Percentiles rank a stretch among this genome's conserved stretches.
Evolutionary conservation across 805 yeast species (phyloP).

Genomic region (Kurtzmaniella fragi): DNA sequence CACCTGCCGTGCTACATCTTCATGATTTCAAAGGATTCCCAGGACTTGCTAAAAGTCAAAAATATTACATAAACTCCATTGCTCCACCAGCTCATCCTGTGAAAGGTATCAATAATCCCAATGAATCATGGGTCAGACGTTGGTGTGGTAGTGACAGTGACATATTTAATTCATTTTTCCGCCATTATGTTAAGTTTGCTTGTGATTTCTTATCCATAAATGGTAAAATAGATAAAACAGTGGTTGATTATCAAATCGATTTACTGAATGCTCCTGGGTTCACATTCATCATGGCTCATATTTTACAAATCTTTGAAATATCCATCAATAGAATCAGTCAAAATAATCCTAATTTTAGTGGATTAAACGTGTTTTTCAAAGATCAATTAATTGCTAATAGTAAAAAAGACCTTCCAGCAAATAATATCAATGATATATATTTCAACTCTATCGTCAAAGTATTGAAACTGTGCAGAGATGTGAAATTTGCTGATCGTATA

Average conservation of each 20-base stretch:
- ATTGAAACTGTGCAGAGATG: slow-evolving; percentile 34
- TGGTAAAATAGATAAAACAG: not conserved
- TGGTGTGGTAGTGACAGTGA: slow-evolving; percentile 58
- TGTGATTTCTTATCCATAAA: slow-evolving; percentile 5
- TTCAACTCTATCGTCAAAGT: slow-evolving; percentile 36
- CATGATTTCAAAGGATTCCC: slow-evolving; percentile 28
- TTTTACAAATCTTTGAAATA: slow-evolving; percentile 37
- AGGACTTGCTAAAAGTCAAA: slow-evolving; percentile 23
- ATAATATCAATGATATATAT: slow-evolving; percentile 20
- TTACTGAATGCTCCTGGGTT: slow-evolving; percentile 37
- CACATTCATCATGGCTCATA: slow-evolving; percentile 39
- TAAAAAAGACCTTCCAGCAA: slow-evolving; percentile 2
- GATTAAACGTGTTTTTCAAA: slow-evolving; percentile 3
- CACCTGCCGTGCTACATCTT: slow-evolving; percentile 10
- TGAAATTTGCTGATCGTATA: slow-evolving; percentile 16
- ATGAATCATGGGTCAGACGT: slow-evolving; percentile 57
- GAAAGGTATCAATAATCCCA: slow-evolving; percentile 50
- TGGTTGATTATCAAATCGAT: slow-evolving; percentile 1
- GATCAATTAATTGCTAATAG: slow-evolving; percentile 1
- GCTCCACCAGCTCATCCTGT: slow-evolving; percentile 40
- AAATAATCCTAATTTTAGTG: slow-evolving; percentile 5
- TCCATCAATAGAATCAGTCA: slow-evolving; percentile 21
- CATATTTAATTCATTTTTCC: slow-evolving; percentile 54
- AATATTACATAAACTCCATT: slow-evolving; percentile 26
- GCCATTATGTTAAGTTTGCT: slow-evolving; percentile 45